These are phyloP conservation scores for Hygrocybe coccinea DNA, from an alignment of 768 basidiomycete genomes.

Conservation along the genomic window DNA sequence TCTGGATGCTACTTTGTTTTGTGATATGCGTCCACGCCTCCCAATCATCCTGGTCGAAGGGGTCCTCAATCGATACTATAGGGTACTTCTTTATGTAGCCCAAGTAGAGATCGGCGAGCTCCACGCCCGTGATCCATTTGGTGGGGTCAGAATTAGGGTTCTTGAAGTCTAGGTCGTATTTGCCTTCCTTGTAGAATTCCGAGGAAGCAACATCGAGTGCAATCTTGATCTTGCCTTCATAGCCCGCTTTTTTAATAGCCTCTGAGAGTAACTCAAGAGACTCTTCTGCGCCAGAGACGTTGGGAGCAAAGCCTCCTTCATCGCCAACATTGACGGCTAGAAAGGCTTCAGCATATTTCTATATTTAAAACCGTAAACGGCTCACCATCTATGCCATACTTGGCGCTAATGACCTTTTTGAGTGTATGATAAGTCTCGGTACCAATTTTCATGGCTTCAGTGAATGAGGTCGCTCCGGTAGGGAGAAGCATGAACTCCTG, in stretches of 20 bases:
- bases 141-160: conserved; percentile 98
- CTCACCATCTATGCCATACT: conserved; percentile 97
- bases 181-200: conserved; percentile 99
- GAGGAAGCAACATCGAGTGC: conserved; percentile 98
- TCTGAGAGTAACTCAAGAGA: conserved; percentile 92
- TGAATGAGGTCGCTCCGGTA: conserved; percentile 85
- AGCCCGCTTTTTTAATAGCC: conserved; percentile 97
- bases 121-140: conserved; percentile 89
- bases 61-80: conserved; percentile 93
- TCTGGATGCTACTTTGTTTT: conserved; percentile 70
- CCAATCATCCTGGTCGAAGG: conserved; percentile 99
- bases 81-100: conserved; percentile 88
- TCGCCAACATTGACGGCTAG: conserved; percentile 98
- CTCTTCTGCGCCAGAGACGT: conserved; percentile 95
- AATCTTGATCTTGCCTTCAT: conserved; percentile 98
- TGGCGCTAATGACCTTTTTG: conserved; percentile 98
- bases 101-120: conserved; percentile 92
- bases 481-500: conserved; percentile 99
- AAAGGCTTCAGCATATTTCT: conserved; percentile 10
- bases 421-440: conserved; percentile 97
- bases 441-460: conserved; percentile 98
- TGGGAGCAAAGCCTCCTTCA: conserved; percentile 99
- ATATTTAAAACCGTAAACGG: conserved; percentile 11
- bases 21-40: conserved; percentile 96
- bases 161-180: conserved; percentile 99